These are phyloP conservation scores for Cinchona pubescens DNA, from an alignment of 257 asterid genomes.

Conservation along the genomic window DNA sequence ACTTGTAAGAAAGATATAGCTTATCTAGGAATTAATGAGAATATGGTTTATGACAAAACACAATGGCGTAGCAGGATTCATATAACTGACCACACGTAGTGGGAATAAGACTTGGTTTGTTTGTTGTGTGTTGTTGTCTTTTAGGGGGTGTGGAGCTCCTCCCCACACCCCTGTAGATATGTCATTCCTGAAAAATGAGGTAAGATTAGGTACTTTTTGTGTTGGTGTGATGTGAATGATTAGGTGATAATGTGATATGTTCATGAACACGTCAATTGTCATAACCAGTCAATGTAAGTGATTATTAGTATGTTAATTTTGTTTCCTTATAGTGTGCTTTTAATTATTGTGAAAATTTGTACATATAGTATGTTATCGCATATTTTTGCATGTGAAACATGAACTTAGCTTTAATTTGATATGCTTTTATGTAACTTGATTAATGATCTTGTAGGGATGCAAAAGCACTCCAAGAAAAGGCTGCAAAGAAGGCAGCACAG, in stretches of 20 bases:
- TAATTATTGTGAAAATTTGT: not conserved
- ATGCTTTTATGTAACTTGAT: not conserved
- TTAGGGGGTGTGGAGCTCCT: not conserved
- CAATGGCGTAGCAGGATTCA: too few species aligned
- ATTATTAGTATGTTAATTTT: not conserved
- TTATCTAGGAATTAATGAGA: too few species aligned
- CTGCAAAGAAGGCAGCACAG: conserved; percentile 71
- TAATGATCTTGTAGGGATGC: conserved; percentile 52
- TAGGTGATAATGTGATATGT: too few species aligned
- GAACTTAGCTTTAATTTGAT: not conserved
- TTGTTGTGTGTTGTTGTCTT: too few species aligned
- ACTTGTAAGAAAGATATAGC: too few species aligned
- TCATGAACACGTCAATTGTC: not conserved
- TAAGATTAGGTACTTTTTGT: not conserved
- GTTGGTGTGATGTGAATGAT: not conserved
- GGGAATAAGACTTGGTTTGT: too few species aligned
- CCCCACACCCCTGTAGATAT: not conserved
- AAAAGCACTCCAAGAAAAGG: conserved; percentile 85
- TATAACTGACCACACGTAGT: too few species aligned
- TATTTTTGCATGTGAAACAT: not conserved
- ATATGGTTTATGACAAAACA: too few species aligned
- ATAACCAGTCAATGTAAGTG: not conserved
- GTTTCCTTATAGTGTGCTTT: not conserved
- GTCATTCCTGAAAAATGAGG: not conserved
- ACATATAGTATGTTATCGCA: not conserved